Conservation (phyloP, 768 basidiomycete species). For the Lactifluus subvellereus region DNA sequence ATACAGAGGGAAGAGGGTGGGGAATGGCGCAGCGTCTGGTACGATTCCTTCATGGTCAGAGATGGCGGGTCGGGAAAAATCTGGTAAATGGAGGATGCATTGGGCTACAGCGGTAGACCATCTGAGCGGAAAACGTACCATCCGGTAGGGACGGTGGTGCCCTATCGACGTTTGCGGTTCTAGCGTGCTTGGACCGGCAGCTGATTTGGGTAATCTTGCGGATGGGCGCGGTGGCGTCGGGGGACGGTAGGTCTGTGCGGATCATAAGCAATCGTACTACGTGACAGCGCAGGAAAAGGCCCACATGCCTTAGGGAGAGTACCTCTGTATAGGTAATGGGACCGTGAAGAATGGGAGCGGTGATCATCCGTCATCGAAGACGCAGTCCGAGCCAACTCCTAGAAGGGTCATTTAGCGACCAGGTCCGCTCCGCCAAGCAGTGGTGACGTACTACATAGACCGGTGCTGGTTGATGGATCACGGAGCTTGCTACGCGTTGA, state of each 20-base stretch:
- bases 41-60: constrained; percentile 15
- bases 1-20: constrained; percentile 13
- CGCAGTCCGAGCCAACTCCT: constrained; percentile 4
- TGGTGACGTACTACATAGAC: constrained; percentile 1
- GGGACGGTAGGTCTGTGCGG: constrained; percentile 29
- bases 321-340: not conserved
- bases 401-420: not conserved
- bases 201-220: constrained; percentile 15
- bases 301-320: constrained; percentile 17
- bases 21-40: constrained; percentile 3
- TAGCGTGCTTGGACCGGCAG: constrained; percentile 1
- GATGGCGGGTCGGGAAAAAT: constrained; percentile 23
- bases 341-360: not conserved
- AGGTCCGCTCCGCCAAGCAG: not conserved
- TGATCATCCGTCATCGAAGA: constrained; percentile 10
- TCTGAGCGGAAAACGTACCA: constrained; percentile 9
- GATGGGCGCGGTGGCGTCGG: constrained; percentile 32
- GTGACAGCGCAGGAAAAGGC: not conserved
- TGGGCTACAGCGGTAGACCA: not conserved
- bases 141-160: constrained; percentile 11
- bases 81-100: constrained; percentile 2
- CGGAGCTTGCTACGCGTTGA: not conserved
- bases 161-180: constrained; percentile 3
- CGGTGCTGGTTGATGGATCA: not conserved
- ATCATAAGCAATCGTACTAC: not conserved